These are phyloP conservation scores for Hevea brasiliensis DNA, from an alignment of 345 rosid genomes.

Conservation along the genomic window DNA sequence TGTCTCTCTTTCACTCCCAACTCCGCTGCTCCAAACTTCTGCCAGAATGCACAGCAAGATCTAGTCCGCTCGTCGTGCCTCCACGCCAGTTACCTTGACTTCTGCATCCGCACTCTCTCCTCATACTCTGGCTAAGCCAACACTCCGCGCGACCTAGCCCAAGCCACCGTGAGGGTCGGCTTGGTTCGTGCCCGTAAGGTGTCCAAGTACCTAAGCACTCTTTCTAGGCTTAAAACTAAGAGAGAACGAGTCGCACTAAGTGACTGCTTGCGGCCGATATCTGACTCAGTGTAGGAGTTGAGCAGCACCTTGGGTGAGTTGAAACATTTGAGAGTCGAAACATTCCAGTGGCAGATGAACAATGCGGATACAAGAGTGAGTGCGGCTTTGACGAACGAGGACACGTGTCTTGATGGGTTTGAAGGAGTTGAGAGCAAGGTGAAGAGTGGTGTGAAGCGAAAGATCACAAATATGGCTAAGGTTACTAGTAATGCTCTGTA, in stretches of 20 bases:
- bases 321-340: conserved; percentile 53
- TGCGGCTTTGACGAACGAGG: conserved; percentile 77
- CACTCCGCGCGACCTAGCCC: conserved; percentile 66
- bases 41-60: conserved; percentile 23
- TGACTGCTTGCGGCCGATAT: conserved; percentile 78
- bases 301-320: conserved; percentile 51
- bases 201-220: conserved; percentile 34
- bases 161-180: conserved; percentile 67
- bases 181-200: conserved; percentile 44
- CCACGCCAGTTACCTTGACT: conserved; percentile 71
- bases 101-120: conserved; percentile 72
- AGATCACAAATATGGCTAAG: conserved; percentile 58
- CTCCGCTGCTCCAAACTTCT: conserved; percentile 14
- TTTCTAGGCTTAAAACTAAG: conserved; percentile 20
- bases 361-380: conserved; percentile 88
- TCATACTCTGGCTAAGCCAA: conserved; percentile 62
- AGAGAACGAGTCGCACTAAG: conserved; percentile 50
- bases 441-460: conserved; percentile 47
- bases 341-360: conserved; percentile 63
- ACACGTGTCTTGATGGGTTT: conserved; percentile 91
- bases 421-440: conserved; percentile 38
- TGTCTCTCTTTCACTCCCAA: conserved; percentile 19
- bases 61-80: conserved; percentile 62
- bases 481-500: conserved; percentile 87
- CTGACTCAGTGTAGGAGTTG: conserved; percentile 67